A percentile compares a stretch with the other conserved stretches of the same genome.
phyloP scores from a whole-genome alignment of 179 eudicot species.

The Amaranthus tricolor region DNA sequence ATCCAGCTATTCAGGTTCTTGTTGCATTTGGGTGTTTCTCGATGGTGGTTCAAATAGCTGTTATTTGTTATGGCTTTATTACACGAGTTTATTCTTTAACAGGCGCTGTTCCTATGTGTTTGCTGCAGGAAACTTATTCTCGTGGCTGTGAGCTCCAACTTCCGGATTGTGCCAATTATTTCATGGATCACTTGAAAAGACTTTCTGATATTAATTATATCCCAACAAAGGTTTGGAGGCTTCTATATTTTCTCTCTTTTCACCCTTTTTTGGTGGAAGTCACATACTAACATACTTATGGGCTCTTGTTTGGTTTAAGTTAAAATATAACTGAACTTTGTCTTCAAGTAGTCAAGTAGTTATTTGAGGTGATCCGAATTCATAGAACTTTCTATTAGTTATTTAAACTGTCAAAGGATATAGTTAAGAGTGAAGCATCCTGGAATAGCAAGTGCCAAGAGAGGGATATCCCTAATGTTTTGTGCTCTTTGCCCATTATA shows the following conservation, averaged over 20 bases:
- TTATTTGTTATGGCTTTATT: constrained; percentile 1
- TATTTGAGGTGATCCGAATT: background rate
- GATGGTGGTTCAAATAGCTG: background rate
- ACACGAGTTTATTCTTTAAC: constrained; percentile 3
- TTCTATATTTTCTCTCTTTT: constrained; percentile 8
- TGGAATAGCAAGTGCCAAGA: background rate
- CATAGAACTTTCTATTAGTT: background rate
- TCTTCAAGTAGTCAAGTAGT: background rate
- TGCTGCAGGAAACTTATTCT: constrained; percentile 63
- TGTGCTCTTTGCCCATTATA: background rate
- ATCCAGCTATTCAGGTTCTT: constrained; percentile 85
- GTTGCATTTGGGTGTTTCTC: constrained; percentile 9
- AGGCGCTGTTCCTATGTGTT: constrained; percentile 12
- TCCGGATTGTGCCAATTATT: constrained; percentile 79
- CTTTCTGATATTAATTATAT: constrained; percentile 64
- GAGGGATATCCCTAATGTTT: background rate
- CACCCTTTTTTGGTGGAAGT: background rate
- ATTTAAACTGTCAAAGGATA: background rate
- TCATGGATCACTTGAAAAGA: constrained; percentile 81
- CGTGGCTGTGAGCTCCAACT: constrained; percentile 90
- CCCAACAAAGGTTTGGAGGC: constrained; percentile 73
- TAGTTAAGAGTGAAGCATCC: background rate
- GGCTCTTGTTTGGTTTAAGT: no score
- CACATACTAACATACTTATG: background rate
- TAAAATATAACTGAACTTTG: background rate